Evolutionary conservation across 805 yeast species (phyloP).

Genomic region (Pichia gijzeniarum): DNA sequence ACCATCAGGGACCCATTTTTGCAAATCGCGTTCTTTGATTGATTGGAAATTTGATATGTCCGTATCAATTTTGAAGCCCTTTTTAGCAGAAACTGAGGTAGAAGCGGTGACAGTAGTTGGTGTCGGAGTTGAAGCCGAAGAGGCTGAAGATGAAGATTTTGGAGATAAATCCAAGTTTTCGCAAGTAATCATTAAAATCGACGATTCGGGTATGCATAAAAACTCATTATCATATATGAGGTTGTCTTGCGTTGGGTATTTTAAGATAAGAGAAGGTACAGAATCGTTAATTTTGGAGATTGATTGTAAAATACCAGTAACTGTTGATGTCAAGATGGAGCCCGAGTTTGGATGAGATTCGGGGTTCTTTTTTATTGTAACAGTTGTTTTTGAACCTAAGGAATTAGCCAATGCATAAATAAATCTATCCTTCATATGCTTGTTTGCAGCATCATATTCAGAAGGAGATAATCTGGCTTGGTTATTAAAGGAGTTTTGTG

Average conservation of each 20-base stretch:
- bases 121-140: neutral
- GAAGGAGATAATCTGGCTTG: conserved; percentile 7
- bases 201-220: conserved; percentile 36
- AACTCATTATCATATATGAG: conserved; percentile 31
- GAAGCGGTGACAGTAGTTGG: neutral
- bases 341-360: too few species aligned
- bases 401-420: conserved; percentile 50
- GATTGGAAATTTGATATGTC: conserved; percentile 59
- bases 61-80: conserved; percentile 69
- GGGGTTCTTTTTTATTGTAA: conserved; percentile 40
- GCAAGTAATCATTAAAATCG: conserved; percentile 9
- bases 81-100: conserved; percentile 6
- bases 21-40: conserved; percentile 63
- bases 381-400: conserved; percentile 50
- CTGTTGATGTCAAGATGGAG: conserved; percentile 27
- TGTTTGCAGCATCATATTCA: conserved; percentile 26
- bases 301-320: conserved; percentile 53
- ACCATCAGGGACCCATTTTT: conserved; percentile 78
- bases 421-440: conserved; percentile 48
- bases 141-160: neutral
- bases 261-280: conserved; percentile 46
- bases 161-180: conserved; percentile 6
- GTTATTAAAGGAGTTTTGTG: neutral
- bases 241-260: conserved; percentile 40
- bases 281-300: conserved; percentile 37